phyloP scores from a whole-genome alignment of 2,329 filamentous ascomycete genomes.

The Anthostomella pinea region DNA sequence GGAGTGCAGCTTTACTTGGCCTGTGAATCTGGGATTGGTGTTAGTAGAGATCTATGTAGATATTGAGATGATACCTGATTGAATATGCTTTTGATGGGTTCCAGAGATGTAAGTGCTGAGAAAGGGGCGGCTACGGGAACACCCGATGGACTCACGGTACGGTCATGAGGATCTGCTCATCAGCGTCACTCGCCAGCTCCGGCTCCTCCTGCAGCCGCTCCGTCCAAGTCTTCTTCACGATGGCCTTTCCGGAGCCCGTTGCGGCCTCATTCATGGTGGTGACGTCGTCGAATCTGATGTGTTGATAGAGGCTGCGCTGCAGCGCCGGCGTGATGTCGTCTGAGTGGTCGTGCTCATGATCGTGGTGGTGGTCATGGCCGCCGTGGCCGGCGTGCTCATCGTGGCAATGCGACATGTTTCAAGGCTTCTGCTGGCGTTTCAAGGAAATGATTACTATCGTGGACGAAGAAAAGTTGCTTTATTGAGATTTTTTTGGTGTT shows the following conservation, averaged over 20 bases:
- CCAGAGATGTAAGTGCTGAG: too few species aligned
- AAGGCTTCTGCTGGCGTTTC: too few species aligned
- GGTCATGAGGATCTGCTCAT: constrained; percentile 91
- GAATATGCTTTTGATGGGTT: too few species aligned
- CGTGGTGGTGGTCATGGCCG: constrained; percentile 49
- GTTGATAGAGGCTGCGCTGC: constrained; percentile 85
- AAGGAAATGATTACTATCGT: too few species aligned
- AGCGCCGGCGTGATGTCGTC: constrained; percentile 91
- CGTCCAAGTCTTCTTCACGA: constrained; percentile 89
- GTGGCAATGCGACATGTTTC: constrained; percentile 49
- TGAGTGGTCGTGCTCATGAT: constrained; percentile 75
- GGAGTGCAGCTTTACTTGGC: constrained; percentile 87
- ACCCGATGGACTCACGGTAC: constrained; percentile 73
- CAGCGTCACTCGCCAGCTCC: constrained; percentile 79
- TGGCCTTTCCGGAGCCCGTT: constrained; percentile 64
- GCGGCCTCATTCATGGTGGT: constrained; percentile 78
- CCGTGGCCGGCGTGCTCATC: constrained; percentile 47
- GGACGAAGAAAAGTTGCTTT: too few species aligned
- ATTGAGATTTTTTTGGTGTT: too few species aligned
- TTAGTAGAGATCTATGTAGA: constrained; percentile 9
- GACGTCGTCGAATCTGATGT: constrained; percentile 86
- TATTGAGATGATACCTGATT: too few species aligned
- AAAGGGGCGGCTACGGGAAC: too few species aligned
- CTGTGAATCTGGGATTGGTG: constrained; percentile 67
- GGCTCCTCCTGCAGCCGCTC: constrained; percentile 70